These are phyloP conservation scores for Pythium periplocum DNA, from an alignment of 352 stramenopile genomes.

Conservation along the genomic window DNA sequence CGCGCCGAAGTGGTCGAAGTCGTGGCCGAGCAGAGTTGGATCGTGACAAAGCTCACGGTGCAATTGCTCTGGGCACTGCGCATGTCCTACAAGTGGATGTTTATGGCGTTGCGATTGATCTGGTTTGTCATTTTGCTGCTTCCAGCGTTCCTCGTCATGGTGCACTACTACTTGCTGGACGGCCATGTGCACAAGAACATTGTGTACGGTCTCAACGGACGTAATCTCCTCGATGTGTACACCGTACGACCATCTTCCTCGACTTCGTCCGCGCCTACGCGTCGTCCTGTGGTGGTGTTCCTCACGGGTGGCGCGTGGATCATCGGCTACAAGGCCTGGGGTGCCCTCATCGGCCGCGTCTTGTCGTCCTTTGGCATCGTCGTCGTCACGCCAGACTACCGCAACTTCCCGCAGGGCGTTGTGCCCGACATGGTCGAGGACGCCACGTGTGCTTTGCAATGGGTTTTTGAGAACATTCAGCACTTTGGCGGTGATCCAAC, in stretches of 20 bases:
- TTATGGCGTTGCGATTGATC: constrained; percentile 57
- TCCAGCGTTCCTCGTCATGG: constrained; percentile 44
- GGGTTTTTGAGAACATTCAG: constrained; percentile 82
- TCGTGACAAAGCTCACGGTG: constrained; percentile 63
- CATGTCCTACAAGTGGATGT: constrained; percentile 66
- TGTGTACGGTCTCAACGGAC: constrained; percentile 63
- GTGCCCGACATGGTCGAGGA: constrained; percentile 90
- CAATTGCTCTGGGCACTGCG: constrained; percentile 64
- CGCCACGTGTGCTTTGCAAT: constrained; percentile 77
- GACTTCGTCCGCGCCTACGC: constrained; percentile 3
- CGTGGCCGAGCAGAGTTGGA: constrained; percentile 62
- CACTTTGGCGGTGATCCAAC: constrained; percentile 82
- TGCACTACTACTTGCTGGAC: constrained; percentile 52
- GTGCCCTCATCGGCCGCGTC: constrained; percentile 74
- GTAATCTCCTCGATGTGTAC: constrained; percentile 88
- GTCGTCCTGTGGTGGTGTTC: constrained; percentile 84
- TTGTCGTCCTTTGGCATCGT: constrained; percentile 73
- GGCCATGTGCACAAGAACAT: constrained; percentile 75
- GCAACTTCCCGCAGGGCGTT: constrained; percentile 87
- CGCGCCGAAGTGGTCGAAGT: constrained; percentile 47
- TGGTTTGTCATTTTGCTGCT: constrained; percentile 57
- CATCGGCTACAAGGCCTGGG: constrained; percentile 93
- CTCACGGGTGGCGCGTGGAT: constrained; percentile 89
- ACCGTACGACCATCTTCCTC: constrained; percentile 26
- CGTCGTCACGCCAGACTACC: constrained; percentile 89